Percentiles rank a stretch among this genome's conserved stretches.
phyloP scores from a whole-genome alignment of 2,329 filamentous ascomycete genomes.

The Clarireedia homoeocarpa region DNA sequence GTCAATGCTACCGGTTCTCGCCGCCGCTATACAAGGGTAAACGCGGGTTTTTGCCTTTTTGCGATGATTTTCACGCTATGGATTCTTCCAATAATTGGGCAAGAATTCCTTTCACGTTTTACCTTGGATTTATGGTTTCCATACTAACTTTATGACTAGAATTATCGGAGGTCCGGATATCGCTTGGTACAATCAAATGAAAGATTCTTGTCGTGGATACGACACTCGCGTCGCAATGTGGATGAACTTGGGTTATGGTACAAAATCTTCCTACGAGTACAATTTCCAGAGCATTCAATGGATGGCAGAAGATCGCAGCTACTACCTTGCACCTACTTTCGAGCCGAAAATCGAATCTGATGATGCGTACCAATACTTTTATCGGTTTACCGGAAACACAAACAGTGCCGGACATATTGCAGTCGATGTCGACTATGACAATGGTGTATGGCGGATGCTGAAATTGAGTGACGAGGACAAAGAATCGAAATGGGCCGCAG shows the following conservation, averaged over 20 bases:
- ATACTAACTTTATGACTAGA: neutral
- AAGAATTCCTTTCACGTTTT: neutral
- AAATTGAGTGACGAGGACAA: neutral
- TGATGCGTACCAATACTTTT: slow-evolving; percentile 4
- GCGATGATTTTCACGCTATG: neutral
- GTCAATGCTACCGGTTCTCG: no score
- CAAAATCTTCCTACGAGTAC: neutral
- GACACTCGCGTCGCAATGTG: slow-evolving; percentile 16
- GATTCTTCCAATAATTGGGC: slow-evolving; percentile 7
- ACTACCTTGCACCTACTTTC: slow-evolving; percentile 1
- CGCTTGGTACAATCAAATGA: slow-evolving; percentile 17
- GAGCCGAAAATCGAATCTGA: neutral
- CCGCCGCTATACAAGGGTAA: neutral
- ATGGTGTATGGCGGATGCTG: neutral
- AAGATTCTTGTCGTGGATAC: slow-evolving; percentile 17
- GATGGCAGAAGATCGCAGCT: neutral
- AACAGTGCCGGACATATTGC: neutral
- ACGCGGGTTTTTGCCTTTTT: neutral
- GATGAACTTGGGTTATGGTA: neutral
- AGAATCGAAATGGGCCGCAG: neutral
- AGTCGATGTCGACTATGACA: slow-evolving; percentile 7
- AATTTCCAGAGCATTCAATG: neutral
- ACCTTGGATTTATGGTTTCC: neutral
- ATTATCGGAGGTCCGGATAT: slow-evolving; percentile 4
- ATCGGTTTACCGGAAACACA: slow-evolving; percentile 4